phyloP scores from a whole-genome alignment of 1,139 yeast species.

The Kodamaea suecica region DNA sequence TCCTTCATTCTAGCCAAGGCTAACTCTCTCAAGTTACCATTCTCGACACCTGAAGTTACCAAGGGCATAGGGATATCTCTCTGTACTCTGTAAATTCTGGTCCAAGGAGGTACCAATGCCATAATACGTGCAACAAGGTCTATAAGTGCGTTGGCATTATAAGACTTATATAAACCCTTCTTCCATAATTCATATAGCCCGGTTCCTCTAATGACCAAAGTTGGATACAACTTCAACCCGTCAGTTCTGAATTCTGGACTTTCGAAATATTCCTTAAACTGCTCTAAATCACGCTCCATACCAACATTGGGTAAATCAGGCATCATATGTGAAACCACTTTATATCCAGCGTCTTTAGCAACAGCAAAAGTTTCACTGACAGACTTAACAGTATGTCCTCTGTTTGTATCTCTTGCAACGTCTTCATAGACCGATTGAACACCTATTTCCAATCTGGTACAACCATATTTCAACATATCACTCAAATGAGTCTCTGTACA shows the following conservation, averaged over 20 bases:
- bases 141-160: conserved; percentile 89
- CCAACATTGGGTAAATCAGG: conserved; percentile 99
- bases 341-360: conserved; percentile 97
- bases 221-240: conserved; percentile 92
- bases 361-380: conserved; percentile 94
- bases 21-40: conserved; percentile 91
- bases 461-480: conserved; percentile 94
- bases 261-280: conserved; percentile 92
- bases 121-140: conserved; percentile 93
- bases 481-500: conserved; percentile 94
- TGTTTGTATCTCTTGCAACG: conserved; percentile 95
- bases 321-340: conserved; percentile 99
- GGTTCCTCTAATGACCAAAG: conserved; percentile 95
- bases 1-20: conserved; percentile 98
- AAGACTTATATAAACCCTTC: conserved; percentile 89
- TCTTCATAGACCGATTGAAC: conserved; percentile 97
- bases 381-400: conserved; percentile 96
- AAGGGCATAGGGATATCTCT: conserved; percentile 99
- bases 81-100: conserved; percentile 96
- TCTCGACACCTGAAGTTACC: conserved; percentile 97
- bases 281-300: conserved; percentile 96
- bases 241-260: conserved; percentile 97
- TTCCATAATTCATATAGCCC: conserved; percentile 98
- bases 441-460: conserved; percentile 95
- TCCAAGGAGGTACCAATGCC: conserved; percentile 99